Base-by-base conservation (phyloP, 2,329 filamentous ascomycete genomes). In the Metarhizium robertsii region DNA sequence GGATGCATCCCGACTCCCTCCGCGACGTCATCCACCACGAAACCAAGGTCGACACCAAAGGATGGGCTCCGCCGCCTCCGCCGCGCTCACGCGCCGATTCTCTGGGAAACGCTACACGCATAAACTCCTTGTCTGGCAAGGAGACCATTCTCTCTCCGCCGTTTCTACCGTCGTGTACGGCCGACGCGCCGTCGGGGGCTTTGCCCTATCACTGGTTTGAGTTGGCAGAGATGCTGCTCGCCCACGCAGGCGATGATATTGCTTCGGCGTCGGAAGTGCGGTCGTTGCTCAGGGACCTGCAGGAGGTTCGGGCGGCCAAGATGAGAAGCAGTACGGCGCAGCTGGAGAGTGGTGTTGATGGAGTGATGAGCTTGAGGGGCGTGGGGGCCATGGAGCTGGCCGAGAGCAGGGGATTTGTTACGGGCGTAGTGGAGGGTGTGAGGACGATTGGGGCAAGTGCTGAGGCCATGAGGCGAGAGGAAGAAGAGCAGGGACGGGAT, bases 171-270 rank as follows among this genome's bases (percentile, higher is more conserved):
- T 85, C 86, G 16, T 90, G 87, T 60, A 91, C 87, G 0, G 83
- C 86, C 20, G 76, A 82, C 50, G 82, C 87, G 1, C 83, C 86
- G 8, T 73, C 84, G 0, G 83, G 84, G 45, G 83, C 85, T 14
- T 75, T 99, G 36, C 94, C 94, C 0, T 97, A 95, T 68, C 92
- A 97, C 74, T 99, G 92, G 92, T 80, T 95, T 46, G 94, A 97
- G 72, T 74, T 97, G 8, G 86, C 88, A 18, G 91, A 96, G 71
- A 84, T 95, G 67, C 76, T 99, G 49, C 80, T 99, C 2, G 87
- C 92, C 50, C 87, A 90, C 55, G 92, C 92, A 4, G 79, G 83
- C 30, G 92, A 96, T 69, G 92, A 96, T 68, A 80, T 97, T 52
- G 79, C 66, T 64, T 82, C 87, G 0, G 79, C 88, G 2, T 86